Base-by-base conservation (phyloP, 768 basidiomycete genomes). In the Suillus alpinus region DNA sequence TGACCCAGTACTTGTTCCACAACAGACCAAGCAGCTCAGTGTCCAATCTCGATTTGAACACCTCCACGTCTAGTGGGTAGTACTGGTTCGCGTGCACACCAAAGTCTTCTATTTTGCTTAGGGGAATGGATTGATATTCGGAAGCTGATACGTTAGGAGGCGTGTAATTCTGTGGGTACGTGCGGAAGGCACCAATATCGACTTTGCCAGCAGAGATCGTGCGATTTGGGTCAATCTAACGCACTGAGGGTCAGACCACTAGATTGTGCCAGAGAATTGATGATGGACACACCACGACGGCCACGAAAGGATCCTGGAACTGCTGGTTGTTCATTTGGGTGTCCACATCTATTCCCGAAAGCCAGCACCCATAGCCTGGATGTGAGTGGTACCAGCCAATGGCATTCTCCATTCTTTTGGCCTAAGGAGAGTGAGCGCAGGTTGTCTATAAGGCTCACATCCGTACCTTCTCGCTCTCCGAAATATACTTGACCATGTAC, bases 1-100 rank as follows among this genome's bases (percentile, higher is more conserved):
- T 95, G 29, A 97, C 94, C 97, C 97, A 99, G 68, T 99, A 99
- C 76, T 98, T 98, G 77, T 99, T 98, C 96, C 96, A 98, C 58
- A 99, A 76, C 70, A 95, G 77, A 23, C 91, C 92, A 46, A 99
- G 81, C 3, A 99, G 77, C 68, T 95, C 87, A 34, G 86, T 88
- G 71, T 99, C 97, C 55, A 95, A 76, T 61, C 83, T 87, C 29
- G 89, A 92, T 75, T 97, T 98, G 85, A 97, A 99, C 57, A 98
- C 89, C 71, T 95, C 88, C 18, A 99, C 90, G 36, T 96, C 95
- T 14, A 99, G 82, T 26, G 86, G 91, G 72, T 99, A 99, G 73
- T 99, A 99, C 62, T 93, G 88, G 69, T 92, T 92, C 37, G 96
- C 95, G 69, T 99, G 97, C 4, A 98, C 97, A 73, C 97, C 97